Evolutionary conservation across 306 rosid genomes (phyloP).

Genomic region (Pueraria montana): DNA sequence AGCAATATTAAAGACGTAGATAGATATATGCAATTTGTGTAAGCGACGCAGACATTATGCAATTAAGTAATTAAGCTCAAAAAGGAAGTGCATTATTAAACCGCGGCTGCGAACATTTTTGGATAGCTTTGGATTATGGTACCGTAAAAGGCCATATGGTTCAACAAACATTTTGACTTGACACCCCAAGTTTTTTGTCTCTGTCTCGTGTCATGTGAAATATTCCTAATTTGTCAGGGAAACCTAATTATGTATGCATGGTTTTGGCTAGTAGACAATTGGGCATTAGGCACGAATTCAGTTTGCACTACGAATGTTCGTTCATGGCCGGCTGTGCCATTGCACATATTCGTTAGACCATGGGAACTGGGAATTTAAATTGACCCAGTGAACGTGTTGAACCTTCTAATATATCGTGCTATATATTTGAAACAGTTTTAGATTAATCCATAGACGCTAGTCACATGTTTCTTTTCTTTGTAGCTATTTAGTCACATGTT

Average conservation of each 20-base stretch:
- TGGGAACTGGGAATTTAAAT: not conserved
- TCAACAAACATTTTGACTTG: constrained; percentile 41
- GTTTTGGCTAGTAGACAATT: not conserved
- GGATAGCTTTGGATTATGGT: constrained; percentile 10
- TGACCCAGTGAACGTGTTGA: constrained; percentile 28
- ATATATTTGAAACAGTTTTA: not conserved
- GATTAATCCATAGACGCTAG: not conserved
- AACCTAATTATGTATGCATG: not conserved
- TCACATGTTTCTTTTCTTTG: not conserved
- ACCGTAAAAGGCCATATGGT: constrained; percentile 15
- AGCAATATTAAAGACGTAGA: not conserved
- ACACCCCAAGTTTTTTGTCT: not conserved
- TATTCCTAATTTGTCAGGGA: not conserved
- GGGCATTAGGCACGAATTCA: not conserved
- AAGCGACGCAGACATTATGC: not conserved
- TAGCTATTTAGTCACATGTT: not conserved
- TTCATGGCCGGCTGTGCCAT: constrained; percentile 6
- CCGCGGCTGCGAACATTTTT: not conserved
- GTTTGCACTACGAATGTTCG: not conserved
- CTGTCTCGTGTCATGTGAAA: not conserved
- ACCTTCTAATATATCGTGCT: not conserved
- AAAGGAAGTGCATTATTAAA: not conserved
- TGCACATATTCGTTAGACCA: not conserved
- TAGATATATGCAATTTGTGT: not conserved
- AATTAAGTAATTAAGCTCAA: not conserved